Conservation (phyloP, 306 rosid species). For the Quercus gilva region DNA sequence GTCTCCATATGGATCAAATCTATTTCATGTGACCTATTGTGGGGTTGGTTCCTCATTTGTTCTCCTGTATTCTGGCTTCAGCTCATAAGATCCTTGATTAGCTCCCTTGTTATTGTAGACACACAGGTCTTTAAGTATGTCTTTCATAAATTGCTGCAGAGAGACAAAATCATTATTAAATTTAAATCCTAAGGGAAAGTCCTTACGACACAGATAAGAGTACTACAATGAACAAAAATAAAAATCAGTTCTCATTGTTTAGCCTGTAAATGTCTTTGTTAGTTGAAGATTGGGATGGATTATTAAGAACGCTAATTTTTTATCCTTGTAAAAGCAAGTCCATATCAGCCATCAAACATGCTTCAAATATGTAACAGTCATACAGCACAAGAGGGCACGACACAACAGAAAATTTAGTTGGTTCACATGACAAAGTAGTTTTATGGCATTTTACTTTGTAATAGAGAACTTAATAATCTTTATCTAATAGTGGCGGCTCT, state of each 20-base stretch:
- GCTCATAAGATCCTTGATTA: slow-evolving; percentile 85
- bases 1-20: slow-evolving; percentile 1
- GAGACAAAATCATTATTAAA: slow-evolving; percentile 8
- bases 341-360: neutral
- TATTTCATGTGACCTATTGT: slow-evolving; percentile 17
- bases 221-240: neutral
- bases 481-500: no score
- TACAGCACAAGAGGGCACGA: neutral
- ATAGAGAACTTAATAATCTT: neutral
- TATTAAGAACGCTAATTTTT: neutral
- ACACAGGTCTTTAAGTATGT: slow-evolving; percentile 80
- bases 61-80: slow-evolving; percentile 90
- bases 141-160: slow-evolving; percentile 92
- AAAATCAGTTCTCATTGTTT: no score
- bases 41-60: slow-evolving; percentile 39
- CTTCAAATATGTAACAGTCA: neutral
- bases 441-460: neutral
- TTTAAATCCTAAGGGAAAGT: slow-evolving; percentile 1
- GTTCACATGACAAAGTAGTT: neutral
- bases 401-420: neutral
- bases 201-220: neutral
- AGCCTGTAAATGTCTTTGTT: neutral
- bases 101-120: slow-evolving; percentile 88
- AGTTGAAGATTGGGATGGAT: neutral
- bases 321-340: neutral